A percentile compares a stretch with the other conserved stretches of the same genome.
Evolutionary conservation across 345 rosid genomes (phyloP).

Genomic region (Salix viminalis): DNA sequence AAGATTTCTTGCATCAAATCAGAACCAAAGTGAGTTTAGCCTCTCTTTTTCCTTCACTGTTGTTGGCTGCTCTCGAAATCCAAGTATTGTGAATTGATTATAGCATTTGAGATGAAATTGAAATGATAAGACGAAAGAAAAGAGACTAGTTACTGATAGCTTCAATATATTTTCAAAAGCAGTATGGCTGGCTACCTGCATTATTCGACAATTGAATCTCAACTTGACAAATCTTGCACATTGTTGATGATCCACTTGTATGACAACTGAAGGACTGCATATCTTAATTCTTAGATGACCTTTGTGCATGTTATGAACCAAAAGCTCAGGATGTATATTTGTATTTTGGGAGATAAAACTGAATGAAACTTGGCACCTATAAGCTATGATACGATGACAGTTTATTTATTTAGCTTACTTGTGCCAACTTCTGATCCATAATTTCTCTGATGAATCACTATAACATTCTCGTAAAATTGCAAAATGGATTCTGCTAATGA

Average conservation of each 20-base stretch:
- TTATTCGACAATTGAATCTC: neutral
- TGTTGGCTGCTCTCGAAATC: neutral
- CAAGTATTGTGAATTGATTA: neutral
- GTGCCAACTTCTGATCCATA: neutral
- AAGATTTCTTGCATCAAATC: conserved; percentile 78
- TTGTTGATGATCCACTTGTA: neutral
- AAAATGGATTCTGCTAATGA: neutral
- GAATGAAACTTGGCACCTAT: neutral
- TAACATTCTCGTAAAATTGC: neutral
- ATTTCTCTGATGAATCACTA: neutral
- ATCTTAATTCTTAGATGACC: neutral
- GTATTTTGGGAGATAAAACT: neutral
- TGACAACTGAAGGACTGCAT: neutral
- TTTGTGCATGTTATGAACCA: neutral
- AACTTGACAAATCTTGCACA: neutral
- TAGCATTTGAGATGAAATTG: neutral
- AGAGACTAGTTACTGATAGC: neutral
- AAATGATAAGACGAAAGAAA: neutral
- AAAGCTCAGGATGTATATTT: too few relatives aligned
- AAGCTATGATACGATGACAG: neutral
- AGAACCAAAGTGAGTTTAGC: conserved; percentile 64
- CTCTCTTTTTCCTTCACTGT: neutral
- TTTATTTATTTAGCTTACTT: neutral
- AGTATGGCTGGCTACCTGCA: neutral
- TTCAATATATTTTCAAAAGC: neutral